A percentile compares a stretch with the other conserved stretches of the same genome.
phyloP scores from a whole-genome alignment of 306 rosid species.

The Cucurbita pepo region DNA sequence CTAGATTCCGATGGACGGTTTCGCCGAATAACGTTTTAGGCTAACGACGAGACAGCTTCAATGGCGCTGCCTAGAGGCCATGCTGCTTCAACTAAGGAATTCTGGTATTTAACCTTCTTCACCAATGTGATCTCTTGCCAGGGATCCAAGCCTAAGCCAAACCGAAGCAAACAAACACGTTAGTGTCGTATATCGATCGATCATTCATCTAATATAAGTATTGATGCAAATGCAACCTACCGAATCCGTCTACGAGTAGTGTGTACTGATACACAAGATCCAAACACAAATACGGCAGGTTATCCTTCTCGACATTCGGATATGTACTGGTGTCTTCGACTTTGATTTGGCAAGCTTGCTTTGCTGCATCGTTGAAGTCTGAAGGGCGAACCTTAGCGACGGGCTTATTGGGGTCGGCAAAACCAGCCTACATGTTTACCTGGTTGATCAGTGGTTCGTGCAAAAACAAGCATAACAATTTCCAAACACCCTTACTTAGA shows the following conservation, averaged over 20 bases:
- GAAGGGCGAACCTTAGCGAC: conserved; percentile 47
- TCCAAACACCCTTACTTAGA: not conserved
- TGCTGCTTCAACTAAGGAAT: conserved; percentile 89
- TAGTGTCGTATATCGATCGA: not conserved
- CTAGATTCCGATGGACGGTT: not conserved
- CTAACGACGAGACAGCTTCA: conserved; percentile 68
- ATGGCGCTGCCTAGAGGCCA: conserved; percentile 99
- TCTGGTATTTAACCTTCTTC: conserved; percentile 63
- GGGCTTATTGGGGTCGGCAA: conserved; percentile 54
- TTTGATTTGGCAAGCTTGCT: conserved; percentile 76
- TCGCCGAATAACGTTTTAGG: not conserved
- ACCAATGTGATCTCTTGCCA: conserved; percentile 93
- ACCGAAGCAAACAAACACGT: conserved; percentile 7
- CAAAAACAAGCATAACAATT: not conserved
- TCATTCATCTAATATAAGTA: not conserved
- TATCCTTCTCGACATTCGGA: conserved; percentile 37
- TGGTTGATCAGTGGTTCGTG: not conserved
- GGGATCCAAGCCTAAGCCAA: conserved; percentile 60
- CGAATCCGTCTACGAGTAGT: conserved; percentile 84
- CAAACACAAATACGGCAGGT: conserved; percentile 93
- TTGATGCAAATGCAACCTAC: conserved; percentile 24
- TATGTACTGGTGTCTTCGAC: conserved; percentile 44
- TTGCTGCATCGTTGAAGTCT: conserved; percentile 74
- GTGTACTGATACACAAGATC: conserved; percentile 85
- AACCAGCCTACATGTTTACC: conserved; percentile 52